Evolutionary conservation across 2,329 filamentous ascomycete genomes (phyloP).

Genomic region (Aspergillus tamarii): DNA sequence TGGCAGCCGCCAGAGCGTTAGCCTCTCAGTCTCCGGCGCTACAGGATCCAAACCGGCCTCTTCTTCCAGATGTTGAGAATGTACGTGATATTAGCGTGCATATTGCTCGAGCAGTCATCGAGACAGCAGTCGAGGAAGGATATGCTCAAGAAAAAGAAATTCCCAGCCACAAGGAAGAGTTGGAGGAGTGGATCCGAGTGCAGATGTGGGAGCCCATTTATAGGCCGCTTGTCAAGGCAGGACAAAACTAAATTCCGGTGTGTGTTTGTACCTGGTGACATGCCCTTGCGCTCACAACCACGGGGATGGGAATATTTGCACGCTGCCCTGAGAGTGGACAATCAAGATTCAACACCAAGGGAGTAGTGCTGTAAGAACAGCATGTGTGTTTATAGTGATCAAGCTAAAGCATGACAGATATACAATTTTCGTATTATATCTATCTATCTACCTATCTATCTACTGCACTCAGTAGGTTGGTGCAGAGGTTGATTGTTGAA

Average conservation of each 20-base stretch:
- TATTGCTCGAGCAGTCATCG: conserved; percentile 76
- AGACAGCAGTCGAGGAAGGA: conserved; percentile 69
- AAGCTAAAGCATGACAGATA: too few species aligned
- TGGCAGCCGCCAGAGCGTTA: conserved; percentile 75
- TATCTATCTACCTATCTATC: too few species aligned
- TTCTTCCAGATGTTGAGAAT: conserved; percentile 75
- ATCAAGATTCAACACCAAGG: too few species aligned
- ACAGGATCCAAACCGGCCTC: conserved; percentile 63
- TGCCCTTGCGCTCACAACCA: too few species aligned
- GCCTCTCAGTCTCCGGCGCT: conserved; percentile 73
- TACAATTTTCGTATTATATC: too few species aligned
- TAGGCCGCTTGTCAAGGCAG: conserved; percentile 26
- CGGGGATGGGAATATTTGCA: background rate
- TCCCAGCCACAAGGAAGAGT: conserved; percentile 49
- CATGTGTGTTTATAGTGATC: too few species aligned
- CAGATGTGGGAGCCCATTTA: conserved; percentile 50
- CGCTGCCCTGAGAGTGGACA: background rate
- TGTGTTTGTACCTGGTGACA: background rate
- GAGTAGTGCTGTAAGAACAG: too few species aligned
- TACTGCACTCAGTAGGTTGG: too few species aligned
- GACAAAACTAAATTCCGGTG: background rate
- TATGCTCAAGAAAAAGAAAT: conserved; percentile 68
- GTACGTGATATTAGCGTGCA: conserved; percentile 76
- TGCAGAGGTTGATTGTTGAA: too few species aligned
- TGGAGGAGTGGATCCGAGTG: conserved; percentile 44